phyloP scores from a whole-genome alignment of 805 yeast species.

The Cyberlindnera subsufficiens region DNA sequence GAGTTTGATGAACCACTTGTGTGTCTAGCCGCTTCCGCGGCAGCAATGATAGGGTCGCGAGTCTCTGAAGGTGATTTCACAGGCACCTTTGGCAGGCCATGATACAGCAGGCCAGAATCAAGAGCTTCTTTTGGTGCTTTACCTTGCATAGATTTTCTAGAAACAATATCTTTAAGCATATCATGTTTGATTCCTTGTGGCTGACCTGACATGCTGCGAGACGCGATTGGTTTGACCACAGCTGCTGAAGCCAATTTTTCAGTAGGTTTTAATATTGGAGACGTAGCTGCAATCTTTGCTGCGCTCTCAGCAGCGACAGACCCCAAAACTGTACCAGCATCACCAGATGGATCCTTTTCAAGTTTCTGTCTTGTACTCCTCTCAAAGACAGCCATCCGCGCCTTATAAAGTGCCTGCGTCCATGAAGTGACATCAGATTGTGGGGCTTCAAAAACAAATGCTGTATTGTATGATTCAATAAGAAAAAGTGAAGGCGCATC shows the following conservation, averaged over 20 bases:
- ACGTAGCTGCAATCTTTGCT: conserved; percentile 23
- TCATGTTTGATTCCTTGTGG: conserved; percentile 17
- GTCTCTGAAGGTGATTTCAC: background rate
- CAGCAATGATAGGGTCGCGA: conserved; percentile 14
- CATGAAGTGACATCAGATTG: conserved; percentile 46
- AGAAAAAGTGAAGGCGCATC: conserved; percentile 43
- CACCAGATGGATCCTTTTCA: conserved; percentile 25
- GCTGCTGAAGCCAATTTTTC: conserved; percentile 2
- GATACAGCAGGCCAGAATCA: conserved; percentile 24
- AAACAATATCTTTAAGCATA: conserved; percentile 30
- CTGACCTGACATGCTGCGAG: background rate
- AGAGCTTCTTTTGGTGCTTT: conserved; percentile 22
- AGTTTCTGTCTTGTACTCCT: conserved; percentile 25
- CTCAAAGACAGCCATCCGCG: conserved; percentile 44
- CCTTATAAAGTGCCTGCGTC: conserved; percentile 48
- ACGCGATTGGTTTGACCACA: background rate
- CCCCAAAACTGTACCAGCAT: conserved; percentile 27
- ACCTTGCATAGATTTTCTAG: conserved; percentile 16
- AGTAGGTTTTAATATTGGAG: conserved; percentile 7
- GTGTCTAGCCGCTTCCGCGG: conserved; percentile 21
- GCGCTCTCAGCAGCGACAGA: conserved; percentile 33
- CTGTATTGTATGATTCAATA: conserved; percentile 45
- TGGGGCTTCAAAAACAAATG: conserved; percentile 54
- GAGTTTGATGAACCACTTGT: background rate
- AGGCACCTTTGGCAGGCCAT: conserved; percentile 27